Base-by-base conservation (phyloP, 2,329 filamentous ascomycete genomes). In the Nannizziopsis barbatae region DNA sequence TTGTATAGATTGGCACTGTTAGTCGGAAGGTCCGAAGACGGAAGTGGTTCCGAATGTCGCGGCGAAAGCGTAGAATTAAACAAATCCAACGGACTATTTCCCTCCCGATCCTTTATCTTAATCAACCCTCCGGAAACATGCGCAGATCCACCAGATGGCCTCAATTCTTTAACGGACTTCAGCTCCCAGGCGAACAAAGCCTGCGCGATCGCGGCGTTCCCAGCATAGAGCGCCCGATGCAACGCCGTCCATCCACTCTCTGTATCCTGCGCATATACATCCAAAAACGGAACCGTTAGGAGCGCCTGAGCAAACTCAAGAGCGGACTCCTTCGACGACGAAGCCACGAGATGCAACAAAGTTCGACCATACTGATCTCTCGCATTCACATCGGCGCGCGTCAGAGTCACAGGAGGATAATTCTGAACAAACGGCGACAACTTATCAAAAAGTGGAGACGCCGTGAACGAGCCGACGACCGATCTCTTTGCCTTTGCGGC, bases 181-280 rank as follows among this genome's bases (percentile, higher is more conserved):
- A 81, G 73, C 62, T 95, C 90, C 56, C 83, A 83, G 45, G 83
- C 79, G 54, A 98, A 73, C 30, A 98, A 79, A 15, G 86, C 73
- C 41, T 87, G 80, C 2, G 92, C 92, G 56, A 94, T 83, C 5
- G 85, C 81, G 44, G 92, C 80, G 60, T 95, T 95, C 41, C 90
- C 90, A 57, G 82, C 80, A 62, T 95, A 96, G 37, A 96, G 73
- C 6, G 89, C 86, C 58, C 92, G 79, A 62, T 98, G 92, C 35
- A 98, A 74, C 33, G 89, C 83, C 52, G 94, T 98, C 92, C 92
- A 98, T 39, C 89, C 90, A 65, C 84, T 96, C 65, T 98, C 92
- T 6, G 74, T 72, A 64, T 98, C 92, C 62, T 94, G 89, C 2
- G 76, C 73, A 59, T 95, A 92, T 7, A 96, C 71, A 66, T 98